Percentiles rank a stretch among this genome's conserved stretches.
These are phyloP conservation scores for Aspergillus clavatus DNA, from an alignment of 2,329 filamentous ascomycete genomes.

Conservation along the genomic window DNA sequence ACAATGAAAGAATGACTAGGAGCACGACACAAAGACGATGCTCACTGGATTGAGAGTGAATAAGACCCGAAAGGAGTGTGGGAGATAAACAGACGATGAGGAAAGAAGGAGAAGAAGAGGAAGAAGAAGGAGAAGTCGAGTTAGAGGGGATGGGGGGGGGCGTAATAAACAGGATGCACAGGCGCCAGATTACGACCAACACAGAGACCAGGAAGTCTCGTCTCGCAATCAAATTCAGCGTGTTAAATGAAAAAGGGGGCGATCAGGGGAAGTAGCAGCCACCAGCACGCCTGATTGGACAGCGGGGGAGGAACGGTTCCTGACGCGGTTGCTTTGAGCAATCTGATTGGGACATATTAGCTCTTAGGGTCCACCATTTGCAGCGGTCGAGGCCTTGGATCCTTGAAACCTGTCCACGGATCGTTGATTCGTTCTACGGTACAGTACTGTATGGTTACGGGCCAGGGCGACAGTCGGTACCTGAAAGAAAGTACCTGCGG, in stretches of 20 bases:
- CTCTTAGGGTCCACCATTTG: slow-evolving; percentile 1
- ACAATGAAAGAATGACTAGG: slow-evolving; percentile 14
- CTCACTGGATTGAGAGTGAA: slow-evolving; percentile 5
- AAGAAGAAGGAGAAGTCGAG: slow-evolving; percentile 3
- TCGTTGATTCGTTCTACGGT: slow-evolving; percentile 6
- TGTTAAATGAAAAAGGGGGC: slow-evolving; percentile 15
- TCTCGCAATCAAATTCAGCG: slow-evolving; percentile 1
- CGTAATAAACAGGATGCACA: slow-evolving; percentile 8
- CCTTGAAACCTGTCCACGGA: slow-evolving; percentile 6
- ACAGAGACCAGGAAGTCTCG: background rate
- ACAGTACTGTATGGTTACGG: slow-evolving; percentile 4
- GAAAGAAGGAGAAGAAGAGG: slow-evolving; percentile 1
- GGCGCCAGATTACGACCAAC: background rate
- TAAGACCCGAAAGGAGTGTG: slow-evolving; percentile 15
- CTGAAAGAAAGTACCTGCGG: background rate
- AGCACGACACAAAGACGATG: slow-evolving; percentile 6
- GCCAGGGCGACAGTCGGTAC: background rate
- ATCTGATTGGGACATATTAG: slow-evolving; percentile 10
- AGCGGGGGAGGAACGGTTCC: slow-evolving; percentile 9
- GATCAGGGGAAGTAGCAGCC: slow-evolving; percentile 13
- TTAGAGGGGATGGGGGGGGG: slow-evolving; percentile 2
- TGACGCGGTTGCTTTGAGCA: slow-evolving; percentile 2
- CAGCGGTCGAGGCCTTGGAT: slow-evolving; percentile 11
- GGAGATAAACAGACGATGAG: slow-evolving; percentile 3
- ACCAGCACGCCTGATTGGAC: slow-evolving; percentile 10